Evolutionary conservation across 2,329 filamentous ascomycete genomes (phyloP).

Genomic region (Neodidymelliopsis sp.): DNA sequence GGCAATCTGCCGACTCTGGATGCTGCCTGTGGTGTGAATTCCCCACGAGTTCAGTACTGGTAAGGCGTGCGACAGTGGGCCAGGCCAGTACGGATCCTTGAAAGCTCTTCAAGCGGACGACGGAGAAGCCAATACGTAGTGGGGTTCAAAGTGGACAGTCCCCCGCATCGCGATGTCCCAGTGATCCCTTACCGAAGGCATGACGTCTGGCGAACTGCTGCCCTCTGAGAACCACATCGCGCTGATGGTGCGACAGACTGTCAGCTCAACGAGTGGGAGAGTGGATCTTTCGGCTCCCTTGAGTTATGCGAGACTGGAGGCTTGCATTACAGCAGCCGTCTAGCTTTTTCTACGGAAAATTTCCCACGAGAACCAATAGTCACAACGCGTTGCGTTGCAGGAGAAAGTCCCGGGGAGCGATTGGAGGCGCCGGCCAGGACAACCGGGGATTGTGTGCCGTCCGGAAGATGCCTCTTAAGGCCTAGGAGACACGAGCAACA

Average conservation of each 20-base stretch:
- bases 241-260: conserved; percentile 2
- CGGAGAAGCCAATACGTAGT: conserved; percentile 1
- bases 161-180: conserved; percentile 4
- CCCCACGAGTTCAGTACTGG: conserved; percentile 6
- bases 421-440: conserved; percentile 28
- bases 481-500: conserved; percentile 14
- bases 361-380: conserved; percentile 23
- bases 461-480: conserved; percentile 16
- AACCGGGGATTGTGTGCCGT: conserved; percentile 35
- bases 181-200: conserved; percentile 3
- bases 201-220: conserved; percentile 5
- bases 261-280: neutral
- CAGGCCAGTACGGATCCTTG: neutral
- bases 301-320: conserved; percentile 15
- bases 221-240: neutral
- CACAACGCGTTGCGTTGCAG: conserved; percentile 11
- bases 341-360: conserved; percentile 7
- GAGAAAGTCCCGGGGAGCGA: conserved; percentile 11
- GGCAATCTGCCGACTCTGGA: neutral
- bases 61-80: conserved; percentile 4
- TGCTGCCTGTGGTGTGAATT: neutral
- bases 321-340: conserved; percentile 26
- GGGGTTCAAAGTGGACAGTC: conserved; percentile 5
- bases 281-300: conserved; percentile 2
- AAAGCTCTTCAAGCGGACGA: conserved; percentile 1